phyloP scores from a whole-genome alignment of 164 flowering plant species.

The Chimonanthus praecox region DNA sequence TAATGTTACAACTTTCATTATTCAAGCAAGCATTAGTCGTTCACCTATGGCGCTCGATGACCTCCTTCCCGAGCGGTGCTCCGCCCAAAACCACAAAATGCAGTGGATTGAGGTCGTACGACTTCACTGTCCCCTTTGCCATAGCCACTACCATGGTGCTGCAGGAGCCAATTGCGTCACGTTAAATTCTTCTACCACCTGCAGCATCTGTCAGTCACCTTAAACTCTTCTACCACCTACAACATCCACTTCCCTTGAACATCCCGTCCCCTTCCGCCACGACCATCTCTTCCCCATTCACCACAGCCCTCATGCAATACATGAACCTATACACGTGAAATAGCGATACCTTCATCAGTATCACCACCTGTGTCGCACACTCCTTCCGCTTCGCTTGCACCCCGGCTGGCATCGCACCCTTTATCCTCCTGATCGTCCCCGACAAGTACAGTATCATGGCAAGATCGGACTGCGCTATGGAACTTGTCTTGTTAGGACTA shows the following conservation, averaged over 20 bases:
- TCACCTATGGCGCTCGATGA: constrained; percentile 32
- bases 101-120: constrained; percentile 55
- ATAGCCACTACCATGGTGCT: constrained; percentile 39
- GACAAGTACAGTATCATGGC: constrained; percentile 68
- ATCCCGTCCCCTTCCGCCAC: constrained; percentile 19
- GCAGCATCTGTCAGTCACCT: constrained; percentile 14
- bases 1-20: too few species aligned
- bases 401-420: constrained; percentile 36
- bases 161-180: constrained; percentile 15
- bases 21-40: too few species aligned
- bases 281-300: constrained; percentile 26
- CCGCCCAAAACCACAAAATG: constrained; percentile 50
- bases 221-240: constrained; percentile 30
- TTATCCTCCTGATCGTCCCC: constrained; percentile 60
- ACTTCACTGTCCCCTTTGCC: constrained; percentile 14
- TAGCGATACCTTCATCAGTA: constrained; percentile 30
- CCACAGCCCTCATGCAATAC: constrained; percentile 18
- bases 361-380: constrained; percentile 19
- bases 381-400: neutral
- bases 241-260: constrained; percentile 30
- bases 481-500: neutral
- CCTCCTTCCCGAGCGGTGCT: constrained; percentile 70
- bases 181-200: too few species aligned
- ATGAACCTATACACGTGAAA: constrained; percentile 42
- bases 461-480: constrained; percentile 35